Percentiles rank a stretch among this genome's conserved stretches.
Evolutionary conservation across 768 basidiomycete genomes (phyloP).

Genomic region (Amanita rimosa): DNA sequence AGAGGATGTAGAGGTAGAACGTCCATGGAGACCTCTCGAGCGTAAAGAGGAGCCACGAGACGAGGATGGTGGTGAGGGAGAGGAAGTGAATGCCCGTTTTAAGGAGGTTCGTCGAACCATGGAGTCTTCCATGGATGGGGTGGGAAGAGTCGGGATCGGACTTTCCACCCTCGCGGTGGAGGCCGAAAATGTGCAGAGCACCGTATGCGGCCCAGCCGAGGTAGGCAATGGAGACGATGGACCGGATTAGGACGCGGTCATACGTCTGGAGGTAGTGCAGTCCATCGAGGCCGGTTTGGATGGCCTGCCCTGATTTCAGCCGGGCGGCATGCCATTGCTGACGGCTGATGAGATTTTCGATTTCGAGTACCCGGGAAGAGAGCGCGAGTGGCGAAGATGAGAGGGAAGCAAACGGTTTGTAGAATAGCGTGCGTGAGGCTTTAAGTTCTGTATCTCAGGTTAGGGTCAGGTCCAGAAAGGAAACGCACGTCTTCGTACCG

Average conservation of each 20-base stretch:
- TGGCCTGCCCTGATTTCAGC: slow-evolving; percentile 35
- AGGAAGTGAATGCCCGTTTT: slow-evolving; percentile 7
- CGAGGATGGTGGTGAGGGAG: slow-evolving; percentile 17
- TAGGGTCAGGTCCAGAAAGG: not conserved
- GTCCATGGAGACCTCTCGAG: slow-evolving; percentile 59
- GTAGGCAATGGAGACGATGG: slow-evolving; percentile 63
- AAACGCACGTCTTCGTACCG: slow-evolving; percentile 42
- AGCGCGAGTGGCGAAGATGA: not conserved
- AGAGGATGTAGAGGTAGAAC: slow-evolving; percentile 65
- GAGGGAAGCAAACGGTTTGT: slow-evolving; percentile 41
- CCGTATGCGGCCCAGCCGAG: slow-evolving; percentile 68
- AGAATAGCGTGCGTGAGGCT: slow-evolving; percentile 42
- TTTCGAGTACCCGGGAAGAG: slow-evolving; percentile 21
- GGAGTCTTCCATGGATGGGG: not conserved
- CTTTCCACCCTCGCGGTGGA: slow-evolving; percentile 14
- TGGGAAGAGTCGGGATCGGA: not conserved
- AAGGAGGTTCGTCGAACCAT: not conserved
- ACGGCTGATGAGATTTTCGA: slow-evolving; percentile 33
- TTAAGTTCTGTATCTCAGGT: slow-evolving; percentile 40
- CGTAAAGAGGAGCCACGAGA: slow-evolving; percentile 40
- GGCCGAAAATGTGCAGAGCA: slow-evolving; percentile 44
- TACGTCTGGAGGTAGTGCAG: slow-evolving; percentile 79
- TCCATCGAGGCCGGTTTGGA: slow-evolving; percentile 43
- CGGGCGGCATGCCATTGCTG: slow-evolving; percentile 40
- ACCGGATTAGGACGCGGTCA: slow-evolving; percentile 61